phyloP scores from a whole-genome alignment of 495 filamentous ascomycete species.

The Pyrenula aspistea region DNA sequence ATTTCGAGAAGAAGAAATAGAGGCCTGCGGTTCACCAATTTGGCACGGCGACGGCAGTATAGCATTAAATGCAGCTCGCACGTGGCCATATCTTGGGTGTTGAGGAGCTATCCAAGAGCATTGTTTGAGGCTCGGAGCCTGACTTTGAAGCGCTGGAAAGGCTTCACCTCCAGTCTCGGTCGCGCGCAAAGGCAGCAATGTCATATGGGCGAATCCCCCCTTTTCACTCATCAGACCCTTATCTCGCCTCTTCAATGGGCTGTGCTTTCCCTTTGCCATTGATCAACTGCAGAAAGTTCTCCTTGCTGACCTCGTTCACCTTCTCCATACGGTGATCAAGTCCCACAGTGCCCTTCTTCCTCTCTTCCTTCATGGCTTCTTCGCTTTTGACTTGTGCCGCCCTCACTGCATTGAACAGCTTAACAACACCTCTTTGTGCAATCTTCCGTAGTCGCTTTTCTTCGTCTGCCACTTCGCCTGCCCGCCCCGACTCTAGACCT shows the following conservation, averaged over 20 bases:
- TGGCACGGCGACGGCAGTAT: no score
- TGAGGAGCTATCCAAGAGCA: no score
- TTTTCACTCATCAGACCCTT: not conserved
- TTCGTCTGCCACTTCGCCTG: conserved; percentile 52
- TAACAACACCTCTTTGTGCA: conserved; percentile 83
- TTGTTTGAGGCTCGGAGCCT: no score
- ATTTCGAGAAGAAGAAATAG: conserved; percentile 52
- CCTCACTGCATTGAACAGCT: conserved; percentile 90
- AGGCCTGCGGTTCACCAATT: no score
- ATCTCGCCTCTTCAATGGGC: conserved; percentile 32
- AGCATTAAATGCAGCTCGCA: no score
- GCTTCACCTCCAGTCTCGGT: no score
- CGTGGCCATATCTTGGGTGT: no score
- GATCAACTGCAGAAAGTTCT: conserved; percentile 90
- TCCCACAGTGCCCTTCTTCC: conserved; percentile 63
- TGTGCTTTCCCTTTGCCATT: conserved; percentile 35
- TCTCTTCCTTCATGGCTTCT: conserved; percentile 55
- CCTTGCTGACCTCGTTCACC: conserved; percentile 88
- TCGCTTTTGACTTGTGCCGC: conserved; percentile 78
- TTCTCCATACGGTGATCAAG: conserved; percentile 63
- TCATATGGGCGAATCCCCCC: no score
- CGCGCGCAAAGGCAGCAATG: no score
- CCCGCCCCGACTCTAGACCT: conserved; percentile 31
- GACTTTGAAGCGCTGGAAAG: no score
- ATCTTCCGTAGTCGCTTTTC: conserved; percentile 76